phyloP scores from a whole-genome alignment of 2,329 filamentous ascomycete genomes.

The Cytospora paraplurivora region DNA sequence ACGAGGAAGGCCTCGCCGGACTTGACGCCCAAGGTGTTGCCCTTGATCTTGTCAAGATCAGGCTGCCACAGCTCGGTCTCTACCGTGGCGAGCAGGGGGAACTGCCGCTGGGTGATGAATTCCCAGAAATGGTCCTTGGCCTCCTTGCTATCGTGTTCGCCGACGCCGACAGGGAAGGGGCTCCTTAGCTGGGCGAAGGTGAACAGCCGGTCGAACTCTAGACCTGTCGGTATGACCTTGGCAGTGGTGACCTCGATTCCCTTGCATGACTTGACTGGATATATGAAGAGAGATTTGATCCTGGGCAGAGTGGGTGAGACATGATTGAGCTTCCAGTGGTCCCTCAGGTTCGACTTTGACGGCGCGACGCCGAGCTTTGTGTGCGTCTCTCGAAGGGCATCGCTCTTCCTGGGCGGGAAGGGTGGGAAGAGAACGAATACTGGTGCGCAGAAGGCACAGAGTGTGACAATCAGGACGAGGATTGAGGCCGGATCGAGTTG shows the following conservation, averaged over 20 bases:
- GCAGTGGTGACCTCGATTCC: conserved; percentile 72
- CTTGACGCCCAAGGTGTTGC: conserved; percentile 49
- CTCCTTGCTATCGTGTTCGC: conserved; percentile 40
- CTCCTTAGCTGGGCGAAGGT: conserved; percentile 71
- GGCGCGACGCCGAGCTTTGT: conserved; percentile 45
- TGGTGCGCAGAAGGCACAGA: conserved; percentile 55
- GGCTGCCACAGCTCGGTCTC: conserved; percentile 69
- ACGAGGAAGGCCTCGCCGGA: conserved; percentile 60
- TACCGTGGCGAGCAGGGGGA: conserved; percentile 71
- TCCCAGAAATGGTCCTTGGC: conserved; percentile 60
- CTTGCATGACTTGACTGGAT: conserved; percentile 81
- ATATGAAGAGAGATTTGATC: conserved; percentile 71
- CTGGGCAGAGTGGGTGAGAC: conserved; percentile 30
- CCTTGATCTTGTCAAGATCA: conserved; percentile 57
- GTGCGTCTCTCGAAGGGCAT: conserved; percentile 59
- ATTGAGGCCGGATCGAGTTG: conserved; percentile 36
- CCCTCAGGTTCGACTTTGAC: conserved; percentile 42
- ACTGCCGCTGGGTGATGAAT: conserved; percentile 70
- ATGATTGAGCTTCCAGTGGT: conserved; percentile 5
- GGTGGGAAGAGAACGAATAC: conserved; percentile 58
- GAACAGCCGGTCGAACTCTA: conserved; percentile 81
- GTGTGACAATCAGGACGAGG: conserved; percentile 46
- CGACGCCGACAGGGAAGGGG: conserved; percentile 45
- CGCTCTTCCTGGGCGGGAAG: conserved; percentile 53
- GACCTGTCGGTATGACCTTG: conserved; percentile 66